These are phyloP conservation scores for Bryopsis sp. DNA, from an alignment of 139 green algal species.

Conservation along the genomic window DNA sequence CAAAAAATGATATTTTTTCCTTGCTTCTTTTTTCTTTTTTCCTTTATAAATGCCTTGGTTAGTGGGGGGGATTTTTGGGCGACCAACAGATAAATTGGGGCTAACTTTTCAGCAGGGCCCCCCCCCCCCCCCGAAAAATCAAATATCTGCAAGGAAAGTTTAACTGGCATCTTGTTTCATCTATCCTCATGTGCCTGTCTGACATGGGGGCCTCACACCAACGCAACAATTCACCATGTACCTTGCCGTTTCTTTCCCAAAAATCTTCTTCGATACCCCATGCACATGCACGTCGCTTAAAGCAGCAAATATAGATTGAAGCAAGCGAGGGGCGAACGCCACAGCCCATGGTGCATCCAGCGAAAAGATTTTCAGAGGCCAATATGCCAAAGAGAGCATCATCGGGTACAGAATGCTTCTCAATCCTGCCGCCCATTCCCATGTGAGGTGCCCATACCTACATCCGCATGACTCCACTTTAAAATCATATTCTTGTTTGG, in stretches of 20 bases:
- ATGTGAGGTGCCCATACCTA: conserved; percentile 62
- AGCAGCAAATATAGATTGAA: conserved; percentile 31
- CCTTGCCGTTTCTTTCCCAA: conserved; percentile 19
- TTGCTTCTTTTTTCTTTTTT: neutral
- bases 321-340: neutral
- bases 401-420: conserved; percentile 49
- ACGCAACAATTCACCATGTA: neutral
- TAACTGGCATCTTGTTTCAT: too few species aligned
- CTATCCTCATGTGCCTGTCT: neutral
- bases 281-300: conserved; percentile 30
- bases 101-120: too few species aligned
- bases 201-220: neutral
- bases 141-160: too few species aligned
- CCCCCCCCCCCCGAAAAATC: too few species aligned
- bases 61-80: neutral
- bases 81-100: conserved; percentile 2
- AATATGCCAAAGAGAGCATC: conserved; percentile 49
- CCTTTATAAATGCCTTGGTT: neutral
- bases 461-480: too few species aligned
- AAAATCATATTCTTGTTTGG: neutral
- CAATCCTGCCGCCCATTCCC: conserved; percentile 55
- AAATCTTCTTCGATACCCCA: conserved; percentile 14
- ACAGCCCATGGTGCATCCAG: conserved; percentile 27
- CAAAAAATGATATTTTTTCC: neutral
- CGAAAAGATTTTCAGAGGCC: conserved; percentile 18